Conservation (phyloP, 208 protist species). For the Strigomonas oncopelti region DNA sequence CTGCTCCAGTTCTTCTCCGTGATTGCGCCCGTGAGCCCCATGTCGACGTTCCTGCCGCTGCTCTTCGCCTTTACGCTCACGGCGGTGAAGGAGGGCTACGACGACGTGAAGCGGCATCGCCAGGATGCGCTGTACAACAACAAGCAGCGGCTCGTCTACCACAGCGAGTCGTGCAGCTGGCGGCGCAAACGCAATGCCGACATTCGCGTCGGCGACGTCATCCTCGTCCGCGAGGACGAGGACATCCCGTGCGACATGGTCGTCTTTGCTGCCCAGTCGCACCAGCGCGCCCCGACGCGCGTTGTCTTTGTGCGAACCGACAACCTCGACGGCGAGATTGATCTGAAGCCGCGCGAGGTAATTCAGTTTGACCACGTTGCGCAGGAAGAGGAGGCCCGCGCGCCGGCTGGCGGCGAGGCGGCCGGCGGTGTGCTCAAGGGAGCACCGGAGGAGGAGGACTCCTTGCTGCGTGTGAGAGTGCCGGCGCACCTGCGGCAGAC, state of each 20-base stretch:
- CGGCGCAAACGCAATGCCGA: slow-evolving; percentile 31
- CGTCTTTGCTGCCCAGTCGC: slow-evolving; percentile 45
- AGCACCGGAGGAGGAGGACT: not conserved
- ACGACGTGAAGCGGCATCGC: slow-evolving; percentile 88
- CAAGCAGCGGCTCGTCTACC: slow-evolving; percentile 36
- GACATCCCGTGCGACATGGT: slow-evolving; percentile 92
- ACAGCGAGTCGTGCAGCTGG: slow-evolving; percentile 24
- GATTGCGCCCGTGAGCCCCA: slow-evolving; percentile 90
- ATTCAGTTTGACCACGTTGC: slow-evolving; percentile 9
- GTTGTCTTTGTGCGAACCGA: slow-evolving; percentile 88
- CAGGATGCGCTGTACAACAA: slow-evolving; percentile 83
- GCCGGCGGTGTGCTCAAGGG: not conserved
- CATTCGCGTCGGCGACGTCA: slow-evolving; percentile 84
- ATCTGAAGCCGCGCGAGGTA: slow-evolving; percentile 86
- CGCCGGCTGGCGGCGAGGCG: too few relatives aligned
- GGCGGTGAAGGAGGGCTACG: slow-evolving; percentile 92
- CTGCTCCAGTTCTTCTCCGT: slow-evolving; percentile 89
- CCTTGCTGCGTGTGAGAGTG: slow-evolving; percentile 10
- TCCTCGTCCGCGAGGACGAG: slow-evolving; percentile 62
- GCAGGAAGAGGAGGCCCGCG: not conserved
- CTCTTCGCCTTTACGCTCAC: slow-evolving; percentile 92
- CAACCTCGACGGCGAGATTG: slow-evolving; percentile 93
- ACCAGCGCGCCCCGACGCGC: not conserved
- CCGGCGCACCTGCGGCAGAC: slow-evolving; percentile 21
- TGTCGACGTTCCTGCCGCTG: slow-evolving; percentile 89